Percentiles rank a stretch among this genome's conserved stretches.
Conservation (phyloP, 2,329 filamentous ascomycete species). For the Ceratocystis diversiconidia region DNA sequence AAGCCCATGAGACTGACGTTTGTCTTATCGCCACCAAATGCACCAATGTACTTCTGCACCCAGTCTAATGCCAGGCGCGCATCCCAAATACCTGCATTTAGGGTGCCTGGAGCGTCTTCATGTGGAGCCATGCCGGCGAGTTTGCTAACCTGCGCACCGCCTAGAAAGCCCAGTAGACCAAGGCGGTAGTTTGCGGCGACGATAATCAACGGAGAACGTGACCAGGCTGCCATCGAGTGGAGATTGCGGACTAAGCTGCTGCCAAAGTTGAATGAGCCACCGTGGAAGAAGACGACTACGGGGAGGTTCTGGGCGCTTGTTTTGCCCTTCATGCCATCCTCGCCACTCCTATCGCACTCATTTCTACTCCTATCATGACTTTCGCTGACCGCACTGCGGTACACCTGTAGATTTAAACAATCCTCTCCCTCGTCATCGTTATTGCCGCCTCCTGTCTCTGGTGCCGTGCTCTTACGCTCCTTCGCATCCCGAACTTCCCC, state of each 20-base stretch:
- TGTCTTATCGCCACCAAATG: conserved; percentile 44
- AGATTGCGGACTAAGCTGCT: conserved; percentile 42
- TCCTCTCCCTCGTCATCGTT: conserved; percentile 29
- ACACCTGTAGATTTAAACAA: conserved; percentile 40
- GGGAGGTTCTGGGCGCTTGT: conserved; percentile 24
- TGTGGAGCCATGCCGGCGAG: conserved; percentile 29
- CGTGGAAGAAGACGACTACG: conserved; percentile 48
- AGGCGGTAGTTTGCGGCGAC: conserved; percentile 51
- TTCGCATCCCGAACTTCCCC: neutral
- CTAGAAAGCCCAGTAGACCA: conserved; percentile 54
- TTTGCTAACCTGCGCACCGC: conserved; percentile 34
- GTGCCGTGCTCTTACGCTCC: conserved; percentile 18
- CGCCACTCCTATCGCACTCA: conserved; percentile 15
- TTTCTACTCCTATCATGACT: conserved; percentile 16
- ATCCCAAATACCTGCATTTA: conserved; percentile 52
- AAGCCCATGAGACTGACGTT: conserved; percentile 48
- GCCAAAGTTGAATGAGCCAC: conserved; percentile 47
- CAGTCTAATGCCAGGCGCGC: conserved; percentile 45
- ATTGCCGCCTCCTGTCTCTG: conserved; percentile 21
- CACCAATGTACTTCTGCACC: conserved; percentile 44
- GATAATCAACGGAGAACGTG: conserved; percentile 38
- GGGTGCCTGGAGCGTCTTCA: conserved; percentile 27
- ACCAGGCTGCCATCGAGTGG: conserved; percentile 45
- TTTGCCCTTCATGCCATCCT: conserved; percentile 17
- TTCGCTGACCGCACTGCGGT: conserved; percentile 23